Conservation (phyloP, 75 land plant species). For the Cupressus sempervirens region DNA sequence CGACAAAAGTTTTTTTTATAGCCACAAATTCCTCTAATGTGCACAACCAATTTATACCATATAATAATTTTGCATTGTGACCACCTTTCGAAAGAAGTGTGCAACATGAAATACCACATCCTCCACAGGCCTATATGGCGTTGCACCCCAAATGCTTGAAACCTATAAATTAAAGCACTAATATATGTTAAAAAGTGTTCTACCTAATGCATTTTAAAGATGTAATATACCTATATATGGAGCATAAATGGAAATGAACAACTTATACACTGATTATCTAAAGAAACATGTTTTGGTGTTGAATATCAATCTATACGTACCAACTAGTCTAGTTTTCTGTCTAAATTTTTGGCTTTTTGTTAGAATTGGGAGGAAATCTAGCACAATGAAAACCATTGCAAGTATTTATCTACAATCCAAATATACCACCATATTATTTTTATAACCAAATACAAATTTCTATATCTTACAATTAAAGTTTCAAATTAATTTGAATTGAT, state of each 20-base stretch:
- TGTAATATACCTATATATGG: background rate
- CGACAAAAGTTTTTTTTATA: background rate
- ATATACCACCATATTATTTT: slow-evolving; percentile 18
- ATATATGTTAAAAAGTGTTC: background rate
- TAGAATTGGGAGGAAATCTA: slow-evolving; percentile 60
- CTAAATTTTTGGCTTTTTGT: slow-evolving; percentile 62
- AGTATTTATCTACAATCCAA: slow-evolving; percentile 51
- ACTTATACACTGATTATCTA: background rate
- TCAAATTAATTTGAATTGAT: background rate
- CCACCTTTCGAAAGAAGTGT: slow-evolving; percentile 72
- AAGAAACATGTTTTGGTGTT: background rate
- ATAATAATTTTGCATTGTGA: slow-evolving; percentile 88
- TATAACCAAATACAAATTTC: background rate
- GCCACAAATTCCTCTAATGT: background rate
- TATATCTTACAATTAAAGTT: background rate
- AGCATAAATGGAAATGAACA: background rate
- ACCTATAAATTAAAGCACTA: slow-evolving; percentile 39
- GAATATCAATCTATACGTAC: slow-evolving; percentile 33
- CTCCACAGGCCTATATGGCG: slow-evolving; percentile 73
- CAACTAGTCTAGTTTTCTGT: slow-evolving; percentile 85
- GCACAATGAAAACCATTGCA: slow-evolving; percentile 88
- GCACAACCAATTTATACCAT: slow-evolving; percentile 47
- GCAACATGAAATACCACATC: slow-evolving; percentile 83
- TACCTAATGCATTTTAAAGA: background rate
- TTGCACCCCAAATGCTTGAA: slow-evolving; percentile 60